Conservation (phyloP, 768 basidiomycete genomes). For the Leccinum barrowsii region DNA sequence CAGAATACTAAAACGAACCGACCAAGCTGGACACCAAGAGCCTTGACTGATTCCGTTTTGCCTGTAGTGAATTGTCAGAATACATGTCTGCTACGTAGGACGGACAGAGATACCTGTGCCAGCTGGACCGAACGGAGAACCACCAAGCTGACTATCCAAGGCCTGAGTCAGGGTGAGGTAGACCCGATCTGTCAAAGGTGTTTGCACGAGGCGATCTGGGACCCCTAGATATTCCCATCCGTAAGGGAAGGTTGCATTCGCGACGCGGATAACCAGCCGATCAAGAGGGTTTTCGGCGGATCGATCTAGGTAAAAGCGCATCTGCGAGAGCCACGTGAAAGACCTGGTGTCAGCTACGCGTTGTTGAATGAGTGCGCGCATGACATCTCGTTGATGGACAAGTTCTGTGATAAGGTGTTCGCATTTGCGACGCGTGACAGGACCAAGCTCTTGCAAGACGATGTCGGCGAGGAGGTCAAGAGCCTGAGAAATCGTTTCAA, state of each 20-base stretch:
- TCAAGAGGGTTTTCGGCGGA: slow-evolving; percentile 72
- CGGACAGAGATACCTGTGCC: slow-evolving; percentile 68
- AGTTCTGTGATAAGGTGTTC: slow-evolving; percentile 98
- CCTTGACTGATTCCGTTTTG: slow-evolving; percentile 99
- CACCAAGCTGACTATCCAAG: slow-evolving; percentile 90
- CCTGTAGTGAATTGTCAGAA: slow-evolving; percentile 42
- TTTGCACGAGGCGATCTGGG: slow-evolving; percentile 94
- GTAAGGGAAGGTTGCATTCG: slow-evolving; percentile 91
- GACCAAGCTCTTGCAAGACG: slow-evolving; percentile 83
- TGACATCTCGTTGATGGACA: slow-evolving; percentile 96
- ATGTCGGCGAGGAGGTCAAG: slow-evolving; percentile 96
- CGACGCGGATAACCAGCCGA: slow-evolving; percentile 75
- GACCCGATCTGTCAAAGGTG: slow-evolving; percentile 93
- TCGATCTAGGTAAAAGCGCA: slow-evolving; percentile 93
- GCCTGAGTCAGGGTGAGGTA: slow-evolving; percentile 97
- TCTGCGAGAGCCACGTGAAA: slow-evolving; percentile 95
- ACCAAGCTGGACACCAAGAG: slow-evolving; percentile 94
- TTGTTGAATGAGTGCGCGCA: slow-evolving; percentile 70
- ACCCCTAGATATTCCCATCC: slow-evolving; percentile 99
- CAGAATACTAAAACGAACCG: slow-evolving; percentile 99
- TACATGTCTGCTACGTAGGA: neutral
- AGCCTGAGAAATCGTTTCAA: slow-evolving; percentile 74
- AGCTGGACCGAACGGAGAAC: slow-evolving; percentile 96
- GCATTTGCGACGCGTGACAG: slow-evolving; percentile 95
- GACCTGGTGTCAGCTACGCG: slow-evolving; percentile 59